A percentile compares a stretch with the other conserved stretches of the same genome.
phyloP scores from a whole-genome alignment of 2,329 filamentous ascomycete genomes.

The Aureobasidium sp. region DNA sequence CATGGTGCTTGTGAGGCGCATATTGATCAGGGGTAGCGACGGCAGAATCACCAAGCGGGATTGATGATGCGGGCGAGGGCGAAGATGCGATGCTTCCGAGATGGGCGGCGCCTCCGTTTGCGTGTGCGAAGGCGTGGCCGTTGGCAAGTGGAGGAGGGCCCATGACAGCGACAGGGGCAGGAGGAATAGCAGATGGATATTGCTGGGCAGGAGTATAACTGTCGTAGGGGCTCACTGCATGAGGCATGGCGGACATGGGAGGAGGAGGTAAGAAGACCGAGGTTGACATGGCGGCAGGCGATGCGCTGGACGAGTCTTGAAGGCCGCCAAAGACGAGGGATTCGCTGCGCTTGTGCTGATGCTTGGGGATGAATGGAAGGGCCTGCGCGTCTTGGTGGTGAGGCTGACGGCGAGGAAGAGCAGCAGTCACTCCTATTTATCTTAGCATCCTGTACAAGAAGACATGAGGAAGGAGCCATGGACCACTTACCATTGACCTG shows the following conservation, averaged over 20 bases:
- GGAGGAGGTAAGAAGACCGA: neutral
- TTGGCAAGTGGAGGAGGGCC: neutral
- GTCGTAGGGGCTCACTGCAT: neutral
- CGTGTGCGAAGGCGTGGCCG: neutral
- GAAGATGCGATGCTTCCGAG: neutral
- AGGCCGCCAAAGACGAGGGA: slow-evolving; percentile 27
- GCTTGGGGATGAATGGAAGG: slow-evolving; percentile 8
- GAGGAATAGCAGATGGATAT: neutral
- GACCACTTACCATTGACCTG: neutral
- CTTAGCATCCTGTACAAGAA: neutral
- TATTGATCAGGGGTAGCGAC: neutral
- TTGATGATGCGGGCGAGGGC: neutral
- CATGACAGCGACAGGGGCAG: neutral
- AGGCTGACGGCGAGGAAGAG: neutral
- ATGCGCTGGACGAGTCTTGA: slow-evolving; percentile 27
- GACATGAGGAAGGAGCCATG: neutral
- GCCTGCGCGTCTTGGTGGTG: slow-evolving; percentile 7
- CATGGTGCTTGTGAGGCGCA: slow-evolving; percentile 14
- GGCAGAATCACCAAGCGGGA: neutral
- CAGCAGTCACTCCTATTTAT: neutral
- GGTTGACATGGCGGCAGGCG: slow-evolving; percentile 19
- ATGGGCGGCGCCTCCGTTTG: neutral
- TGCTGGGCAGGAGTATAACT: neutral
- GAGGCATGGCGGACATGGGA: neutral
- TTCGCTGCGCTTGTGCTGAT: slow-evolving; percentile 3